These are phyloP conservation scores for Sporothrix curviconia DNA, from an alignment of 2,329 filamentous ascomycete species.

Conservation along the genomic window DNA sequence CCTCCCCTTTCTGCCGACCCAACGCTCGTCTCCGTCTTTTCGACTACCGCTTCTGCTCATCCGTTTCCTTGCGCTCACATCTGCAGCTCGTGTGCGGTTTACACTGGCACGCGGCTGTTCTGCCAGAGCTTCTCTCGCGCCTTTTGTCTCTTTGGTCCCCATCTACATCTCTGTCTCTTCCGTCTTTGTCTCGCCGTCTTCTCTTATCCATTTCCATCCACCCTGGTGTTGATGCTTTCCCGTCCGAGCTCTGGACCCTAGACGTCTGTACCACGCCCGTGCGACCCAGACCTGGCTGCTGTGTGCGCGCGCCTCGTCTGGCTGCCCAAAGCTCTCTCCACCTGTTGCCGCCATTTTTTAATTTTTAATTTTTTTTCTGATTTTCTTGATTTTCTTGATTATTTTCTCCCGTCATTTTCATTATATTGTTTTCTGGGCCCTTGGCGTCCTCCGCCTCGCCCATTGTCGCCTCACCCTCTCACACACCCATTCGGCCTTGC, in stretches of 20 bases:
- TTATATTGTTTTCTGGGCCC: too few species aligned
- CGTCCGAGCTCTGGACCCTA: conserved; percentile 4
- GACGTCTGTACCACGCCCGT: neutral
- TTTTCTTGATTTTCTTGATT: neutral
- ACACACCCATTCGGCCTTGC: neutral
- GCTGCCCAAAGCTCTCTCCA: neutral
- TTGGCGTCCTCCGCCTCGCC: too few species aligned
- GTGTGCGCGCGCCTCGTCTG: neutral
- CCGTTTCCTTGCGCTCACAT: too few species aligned
- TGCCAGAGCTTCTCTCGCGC: too few species aligned
- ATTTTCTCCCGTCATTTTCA: too few species aligned
- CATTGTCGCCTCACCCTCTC: too few species aligned
- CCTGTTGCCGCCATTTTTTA: neutral
- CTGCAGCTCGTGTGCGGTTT: too few species aligned
- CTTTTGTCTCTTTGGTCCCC: too few species aligned
- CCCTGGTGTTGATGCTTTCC: neutral
- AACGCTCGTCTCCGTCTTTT: too few species aligned
- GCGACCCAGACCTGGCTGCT: too few species aligned
- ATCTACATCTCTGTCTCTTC: neutral
- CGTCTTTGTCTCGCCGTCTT: neutral
- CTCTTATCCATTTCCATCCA: neutral
- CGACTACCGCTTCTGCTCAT: too few species aligned
- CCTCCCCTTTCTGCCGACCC: neutral
- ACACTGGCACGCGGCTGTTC: too few species aligned
- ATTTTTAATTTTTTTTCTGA: neutral